Evolutionary conservation across 108 stramenopile species (phyloP).

Genomic region (Cyclostephanos tholiformis): DNA sequence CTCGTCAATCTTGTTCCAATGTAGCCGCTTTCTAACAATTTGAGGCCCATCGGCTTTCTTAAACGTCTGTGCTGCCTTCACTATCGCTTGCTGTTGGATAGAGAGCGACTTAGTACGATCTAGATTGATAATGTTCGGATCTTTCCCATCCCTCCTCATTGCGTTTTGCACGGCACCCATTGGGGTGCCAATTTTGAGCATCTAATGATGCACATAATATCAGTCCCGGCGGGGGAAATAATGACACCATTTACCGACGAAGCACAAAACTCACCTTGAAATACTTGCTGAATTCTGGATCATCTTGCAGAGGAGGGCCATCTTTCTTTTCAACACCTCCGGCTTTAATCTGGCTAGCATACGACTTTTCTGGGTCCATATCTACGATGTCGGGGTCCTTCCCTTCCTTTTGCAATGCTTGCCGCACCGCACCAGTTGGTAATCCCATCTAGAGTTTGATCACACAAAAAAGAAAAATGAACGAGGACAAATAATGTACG

Average conservation of each 20-base stretch:
- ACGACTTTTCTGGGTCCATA: slow-evolving; percentile 38
- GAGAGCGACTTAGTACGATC: slow-evolving; percentile 44
- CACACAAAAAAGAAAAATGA: neutral
- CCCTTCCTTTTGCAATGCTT: slow-evolving; percentile 51
- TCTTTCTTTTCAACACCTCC: neutral
- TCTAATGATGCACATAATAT: slow-evolving; percentile 2
- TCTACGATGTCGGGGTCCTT: slow-evolving; percentile 52
- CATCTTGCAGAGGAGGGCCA: slow-evolving; percentile 50
- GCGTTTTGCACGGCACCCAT: slow-evolving; percentile 53
- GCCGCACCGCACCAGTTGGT: slow-evolving; percentile 52
- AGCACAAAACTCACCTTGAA: slow-evolving; percentile 35
- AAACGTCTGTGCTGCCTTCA: slow-evolving; percentile 9
- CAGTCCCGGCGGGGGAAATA: neutral
- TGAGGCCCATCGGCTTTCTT: slow-evolving; percentile 21
- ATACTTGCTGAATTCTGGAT: slow-evolving; percentile 56
- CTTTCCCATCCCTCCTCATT: slow-evolving; percentile 45
- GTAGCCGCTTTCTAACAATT: slow-evolving; percentile 53
- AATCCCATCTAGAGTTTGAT: slow-evolving; percentile 44
- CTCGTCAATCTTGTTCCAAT: slow-evolving; percentile 62
- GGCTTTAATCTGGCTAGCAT: neutral
- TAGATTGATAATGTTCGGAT: slow-evolving; percentile 47
- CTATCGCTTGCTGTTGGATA: slow-evolving; percentile 20
- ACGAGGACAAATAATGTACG: neutral
- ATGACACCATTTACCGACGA: neutral
- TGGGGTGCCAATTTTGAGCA: slow-evolving; percentile 57